Evolutionary conservation across 1,284 basidiomycete species (phyloP).

Genomic region (Ganoderma sinense): DNA sequence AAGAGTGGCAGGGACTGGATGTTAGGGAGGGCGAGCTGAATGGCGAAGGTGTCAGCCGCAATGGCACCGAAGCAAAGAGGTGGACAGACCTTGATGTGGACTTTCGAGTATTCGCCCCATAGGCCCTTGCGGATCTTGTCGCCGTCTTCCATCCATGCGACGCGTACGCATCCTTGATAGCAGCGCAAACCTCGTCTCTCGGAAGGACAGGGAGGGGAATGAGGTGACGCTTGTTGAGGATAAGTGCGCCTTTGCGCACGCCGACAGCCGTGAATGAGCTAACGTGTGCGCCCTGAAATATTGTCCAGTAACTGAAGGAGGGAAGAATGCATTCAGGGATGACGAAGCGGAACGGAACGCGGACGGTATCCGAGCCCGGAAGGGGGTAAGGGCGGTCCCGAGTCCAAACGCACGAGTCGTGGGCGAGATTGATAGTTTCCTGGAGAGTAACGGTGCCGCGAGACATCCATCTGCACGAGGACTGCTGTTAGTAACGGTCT

Average conservation of each 20-base stretch:
- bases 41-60: neutral
- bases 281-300: slow-evolving; percentile 8
- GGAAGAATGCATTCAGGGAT: slow-evolving; percentile 33
- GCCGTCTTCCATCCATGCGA: slow-evolving; percentile 18
- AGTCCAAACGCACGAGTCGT: slow-evolving; percentile 29
- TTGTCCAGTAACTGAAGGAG: slow-evolving; percentile 28
- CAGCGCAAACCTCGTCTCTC: slow-evolving; percentile 19
- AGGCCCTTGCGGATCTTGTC: slow-evolving; percentile 31
- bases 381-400: slow-evolving; percentile 26
- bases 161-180: neutral
- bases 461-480: neutral
- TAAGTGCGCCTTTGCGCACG: slow-evolving; percentile 25
- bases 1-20: slow-evolving; percentile 13
- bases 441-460: neutral
- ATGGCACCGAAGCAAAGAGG: too few relatives aligned
- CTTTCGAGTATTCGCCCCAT: slow-evolving; percentile 33
- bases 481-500: neutral
- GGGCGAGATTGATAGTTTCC: slow-evolving; percentile 17
- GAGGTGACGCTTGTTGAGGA: slow-evolving; percentile 22
- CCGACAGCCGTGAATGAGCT: slow-evolving; percentile 30
- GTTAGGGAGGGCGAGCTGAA: slow-evolving; percentile 28
- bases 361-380: slow-evolving; percentile 28
- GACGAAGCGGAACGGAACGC: slow-evolving; percentile 33
- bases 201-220: slow-evolving; percentile 32
- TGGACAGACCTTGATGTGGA: slow-evolving; percentile 27